These are phyloP conservation scores for Mycena floridula DNA, from an alignment of 768 basidiomycete species.

Conservation along the genomic window DNA sequence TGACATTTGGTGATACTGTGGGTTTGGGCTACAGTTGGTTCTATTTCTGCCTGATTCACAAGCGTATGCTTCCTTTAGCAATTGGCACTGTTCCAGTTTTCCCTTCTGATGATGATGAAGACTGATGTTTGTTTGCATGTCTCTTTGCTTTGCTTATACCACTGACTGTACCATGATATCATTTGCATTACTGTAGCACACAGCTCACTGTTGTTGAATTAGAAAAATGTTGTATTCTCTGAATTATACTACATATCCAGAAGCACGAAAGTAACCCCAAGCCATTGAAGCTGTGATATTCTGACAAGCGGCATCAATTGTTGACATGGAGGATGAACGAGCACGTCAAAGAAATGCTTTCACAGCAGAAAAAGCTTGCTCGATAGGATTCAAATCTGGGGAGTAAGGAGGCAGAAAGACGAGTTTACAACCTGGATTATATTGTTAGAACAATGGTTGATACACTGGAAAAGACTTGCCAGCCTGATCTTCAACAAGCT, in stretches of 20 bases:
- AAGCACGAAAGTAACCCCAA: background rate
- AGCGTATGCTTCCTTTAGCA: no score
- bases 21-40: no score
- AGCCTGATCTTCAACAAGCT: slow-evolving; percentile 10
- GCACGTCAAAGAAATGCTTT: slow-evolving; percentile 10
- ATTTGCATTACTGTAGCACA: no score
- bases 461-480: slow-evolving; percentile 5
- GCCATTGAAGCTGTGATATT: background rate
- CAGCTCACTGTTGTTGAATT: background rate
- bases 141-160: no score
- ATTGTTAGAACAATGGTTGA: slow-evolving; percentile 3
- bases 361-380: slow-evolving; percentile 20
- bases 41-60: no score
- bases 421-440: slow-evolving; percentile 13
- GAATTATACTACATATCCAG: background rate
- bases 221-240: background rate
- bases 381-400: slow-evolving; percentile 24
- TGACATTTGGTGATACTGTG: no score
- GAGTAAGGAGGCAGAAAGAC: slow-evolving; percentile 25
- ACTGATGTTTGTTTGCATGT: no score
- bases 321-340: background rate
- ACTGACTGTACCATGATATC: no score
- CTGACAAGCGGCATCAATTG: background rate
- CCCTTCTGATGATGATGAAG: no score
- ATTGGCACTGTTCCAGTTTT: no score